Percentiles rank a stretch among this genome's conserved stretches.
Conservation (phyloP, 2,329 filamentous ascomycete species). For the Raffaelea deltoideospora region DNA sequence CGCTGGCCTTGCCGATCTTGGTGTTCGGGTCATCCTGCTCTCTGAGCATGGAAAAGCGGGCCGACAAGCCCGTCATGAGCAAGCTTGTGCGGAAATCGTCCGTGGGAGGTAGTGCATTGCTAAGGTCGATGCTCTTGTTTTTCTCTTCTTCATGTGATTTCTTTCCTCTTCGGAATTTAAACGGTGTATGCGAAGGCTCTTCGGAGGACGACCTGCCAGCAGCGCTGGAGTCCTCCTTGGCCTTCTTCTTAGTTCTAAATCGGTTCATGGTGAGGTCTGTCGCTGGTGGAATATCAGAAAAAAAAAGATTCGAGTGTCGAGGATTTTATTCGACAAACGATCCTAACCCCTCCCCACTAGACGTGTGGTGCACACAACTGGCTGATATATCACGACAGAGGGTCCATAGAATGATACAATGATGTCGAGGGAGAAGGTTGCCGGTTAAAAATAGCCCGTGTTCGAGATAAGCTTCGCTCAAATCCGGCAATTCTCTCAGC, state of each 20-base stretch:
- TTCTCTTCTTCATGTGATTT: constrained; percentile 39
- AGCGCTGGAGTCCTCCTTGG: constrained; percentile 33
- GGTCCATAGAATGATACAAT: constrained; percentile 1
- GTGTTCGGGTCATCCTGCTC: constrained; percentile 88
- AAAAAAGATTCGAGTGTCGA: no score
- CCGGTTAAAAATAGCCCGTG: no score
- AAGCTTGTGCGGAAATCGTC: constrained; percentile 94
- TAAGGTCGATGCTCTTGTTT: constrained; percentile 57
- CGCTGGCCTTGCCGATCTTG: constrained; percentile 82
- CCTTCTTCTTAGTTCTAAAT: constrained; percentile 60
- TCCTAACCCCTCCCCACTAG: no score
- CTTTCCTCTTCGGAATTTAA: constrained; percentile 36
- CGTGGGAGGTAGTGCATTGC: constrained; percentile 57
- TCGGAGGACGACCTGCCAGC: constrained; percentile 31
- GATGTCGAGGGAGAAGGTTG: no score
- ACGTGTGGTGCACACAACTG: no score
- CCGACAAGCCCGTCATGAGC: constrained; percentile 87
- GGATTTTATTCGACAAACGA: no score
- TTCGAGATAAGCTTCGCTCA: no score
- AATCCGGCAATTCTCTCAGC: no score
- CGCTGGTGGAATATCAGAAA: no score
- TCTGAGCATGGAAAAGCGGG: constrained; percentile 89
- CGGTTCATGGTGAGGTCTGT: constrained; percentile 57
- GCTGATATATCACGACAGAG: neutral
- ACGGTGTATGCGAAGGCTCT: constrained; percentile 31